These are phyloP conservation scores for Striga hermonthica DNA, from an alignment of 305 asterid genomes.

Conservation along the genomic window DNA sequence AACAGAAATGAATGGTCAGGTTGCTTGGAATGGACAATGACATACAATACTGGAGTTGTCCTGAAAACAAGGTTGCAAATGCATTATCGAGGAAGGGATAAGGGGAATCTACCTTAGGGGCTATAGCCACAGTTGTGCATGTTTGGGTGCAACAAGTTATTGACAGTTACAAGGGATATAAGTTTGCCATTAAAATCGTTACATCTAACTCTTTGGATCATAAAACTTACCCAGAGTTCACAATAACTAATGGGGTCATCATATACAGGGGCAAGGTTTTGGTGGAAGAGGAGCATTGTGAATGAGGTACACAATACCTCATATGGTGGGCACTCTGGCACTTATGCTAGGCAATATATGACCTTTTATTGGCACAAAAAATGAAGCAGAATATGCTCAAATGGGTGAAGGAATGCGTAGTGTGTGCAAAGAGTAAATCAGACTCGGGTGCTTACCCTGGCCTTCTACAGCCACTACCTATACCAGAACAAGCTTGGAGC, in stretches of 20 bases:
- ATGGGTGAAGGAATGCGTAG: not conserved
- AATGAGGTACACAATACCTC: not conserved
- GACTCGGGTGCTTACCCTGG: not conserved
- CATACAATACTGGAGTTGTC: too few relatives aligned
- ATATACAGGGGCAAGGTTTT: not conserved
- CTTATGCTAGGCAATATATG: not conserved
- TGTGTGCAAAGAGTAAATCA: not conserved
- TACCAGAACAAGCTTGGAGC: not conserved
- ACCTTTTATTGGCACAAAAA: not conserved
- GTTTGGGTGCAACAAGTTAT: not conserved
- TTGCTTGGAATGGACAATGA: too few relatives aligned
- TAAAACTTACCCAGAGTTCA: not conserved
- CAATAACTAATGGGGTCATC: not conserved
- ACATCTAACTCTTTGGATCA: not conserved
- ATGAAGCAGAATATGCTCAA: too few relatives aligned
- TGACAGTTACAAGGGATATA: not conserved
- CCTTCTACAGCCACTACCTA: not conserved
- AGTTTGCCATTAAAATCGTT: too few relatives aligned
- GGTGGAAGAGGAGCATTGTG: not conserved
- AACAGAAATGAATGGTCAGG: not conserved
- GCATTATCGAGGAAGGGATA: too few relatives aligned
- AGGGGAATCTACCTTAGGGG: too few relatives aligned
- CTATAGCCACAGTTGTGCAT: too few relatives aligned
- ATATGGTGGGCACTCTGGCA: not conserved
- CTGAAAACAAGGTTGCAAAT: too few relatives aligned